Evolutionary conservation across 140 eudicot species (phyloP).

Genomic region (Ambrosia hybrid): DNA sequence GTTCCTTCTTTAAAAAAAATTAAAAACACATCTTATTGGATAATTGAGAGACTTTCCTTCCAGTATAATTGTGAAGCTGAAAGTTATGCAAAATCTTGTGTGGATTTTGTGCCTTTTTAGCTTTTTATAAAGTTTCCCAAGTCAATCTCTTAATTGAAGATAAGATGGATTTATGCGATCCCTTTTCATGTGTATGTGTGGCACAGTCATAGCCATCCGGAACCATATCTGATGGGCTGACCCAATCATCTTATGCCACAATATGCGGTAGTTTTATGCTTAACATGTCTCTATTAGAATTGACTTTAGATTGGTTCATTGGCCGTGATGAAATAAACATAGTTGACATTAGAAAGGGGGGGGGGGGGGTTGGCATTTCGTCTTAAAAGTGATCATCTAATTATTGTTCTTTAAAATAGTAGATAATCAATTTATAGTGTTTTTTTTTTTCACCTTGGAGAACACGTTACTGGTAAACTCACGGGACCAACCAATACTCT

Average conservation of each 20-base stretch:
- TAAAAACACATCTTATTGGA: conserved; percentile 7
- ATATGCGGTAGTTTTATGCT: conserved; percentile 12
- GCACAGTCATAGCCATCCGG: conserved; percentile 26
- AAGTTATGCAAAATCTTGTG: conserved; percentile 30
- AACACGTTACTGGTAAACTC: too few relatives aligned
- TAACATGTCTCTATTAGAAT: background rate
- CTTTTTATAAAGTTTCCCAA: conserved; percentile 34
- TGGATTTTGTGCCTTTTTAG: conserved; percentile 49
- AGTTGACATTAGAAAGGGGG: background rate
- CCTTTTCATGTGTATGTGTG: conserved; percentile 29
- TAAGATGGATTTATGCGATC: conserved; percentile 34
- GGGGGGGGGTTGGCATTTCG: background rate
- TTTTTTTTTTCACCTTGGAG: too few relatives aligned
- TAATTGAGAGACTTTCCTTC: conserved; percentile 14
- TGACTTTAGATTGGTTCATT: background rate
- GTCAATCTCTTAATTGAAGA: conserved; percentile 36
- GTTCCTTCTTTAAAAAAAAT: background rate
- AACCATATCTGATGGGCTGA: conserved; percentile 5
- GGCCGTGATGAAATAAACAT: background rate
- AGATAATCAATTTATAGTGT: background rate
- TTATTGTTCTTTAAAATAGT: background rate
- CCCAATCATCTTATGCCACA: conserved; percentile 24
- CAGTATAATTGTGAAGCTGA: conserved; percentile 19
- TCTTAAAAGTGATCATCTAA: background rate
- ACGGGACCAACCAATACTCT: too few relatives aligned